Conservation (phyloP, 768 basidiomycete genomes). For the Lentinula aciculospora region DNA sequence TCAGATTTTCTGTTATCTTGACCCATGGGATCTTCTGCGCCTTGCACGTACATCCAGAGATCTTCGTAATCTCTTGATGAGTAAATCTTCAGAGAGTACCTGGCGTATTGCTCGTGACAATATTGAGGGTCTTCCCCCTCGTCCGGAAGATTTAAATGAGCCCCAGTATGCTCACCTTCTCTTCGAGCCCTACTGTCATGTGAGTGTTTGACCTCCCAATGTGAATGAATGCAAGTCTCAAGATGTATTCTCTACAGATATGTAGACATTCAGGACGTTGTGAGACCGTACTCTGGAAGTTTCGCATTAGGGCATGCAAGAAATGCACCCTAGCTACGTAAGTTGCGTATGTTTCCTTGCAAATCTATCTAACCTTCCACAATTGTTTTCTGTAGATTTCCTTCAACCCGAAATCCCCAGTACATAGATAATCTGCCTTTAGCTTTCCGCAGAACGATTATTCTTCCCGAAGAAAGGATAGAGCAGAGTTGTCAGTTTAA, state of each 20-base stretch:
- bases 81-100: constrained; percentile 37
- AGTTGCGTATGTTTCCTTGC: constrained; percentile 12
- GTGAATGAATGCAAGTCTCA: background rate
- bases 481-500: background rate
- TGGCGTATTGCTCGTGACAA: constrained; percentile 42
- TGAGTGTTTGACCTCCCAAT: constrained; percentile 15
- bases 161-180: constrained; percentile 45
- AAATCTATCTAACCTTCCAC: background rate
- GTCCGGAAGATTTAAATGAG: constrained; percentile 43
- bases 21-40: constrained; percentile 44
- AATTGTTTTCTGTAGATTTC: background rate
- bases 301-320: constrained; percentile 24
- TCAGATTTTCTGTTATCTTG: constrained; percentile 47
- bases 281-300: constrained; percentile 21
- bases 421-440: background rate
- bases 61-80: constrained; percentile 41
- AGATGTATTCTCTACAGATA: constrained; percentile 18
- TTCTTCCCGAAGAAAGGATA: background rate
- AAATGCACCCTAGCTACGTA: constrained; percentile 19
- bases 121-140: constrained; percentile 39
- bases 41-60: constrained; percentile 45
- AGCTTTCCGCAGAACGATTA: background rate
- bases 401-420: background rate
- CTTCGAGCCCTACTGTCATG: constrained; percentile 51
- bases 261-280: constrained; percentile 24